Percentiles rank a stretch among this genome's conserved stretches.
These are phyloP conservation scores for Alternaria novae-zelandiae DNA, from an alignment of 2,329 filamentous ascomycete species.

Conservation along the genomic window DNA sequence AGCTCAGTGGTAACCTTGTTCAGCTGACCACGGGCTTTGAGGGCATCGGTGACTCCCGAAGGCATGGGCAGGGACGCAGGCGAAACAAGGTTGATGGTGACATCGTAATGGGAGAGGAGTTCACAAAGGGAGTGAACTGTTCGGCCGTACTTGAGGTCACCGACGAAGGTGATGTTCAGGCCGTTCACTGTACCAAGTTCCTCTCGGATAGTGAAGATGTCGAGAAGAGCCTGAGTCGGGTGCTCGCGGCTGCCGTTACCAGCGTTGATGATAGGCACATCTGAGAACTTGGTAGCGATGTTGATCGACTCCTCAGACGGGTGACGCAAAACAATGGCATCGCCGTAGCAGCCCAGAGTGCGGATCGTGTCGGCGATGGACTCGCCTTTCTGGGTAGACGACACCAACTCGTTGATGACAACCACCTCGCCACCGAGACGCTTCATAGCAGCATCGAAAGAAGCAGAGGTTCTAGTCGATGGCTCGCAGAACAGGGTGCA, in stretches of 20 bases:
- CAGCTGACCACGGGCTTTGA: slow-evolving; percentile 78
- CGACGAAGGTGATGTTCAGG: slow-evolving; percentile 93
- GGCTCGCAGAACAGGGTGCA: slow-evolving; percentile 98
- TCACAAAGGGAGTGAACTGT: slow-evolving; percentile 95
- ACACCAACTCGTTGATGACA: slow-evolving; percentile 79
- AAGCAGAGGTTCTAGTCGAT: slow-evolving; percentile 91
- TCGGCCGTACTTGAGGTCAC: slow-evolving; percentile 90
- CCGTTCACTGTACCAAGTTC: slow-evolving; percentile 95
- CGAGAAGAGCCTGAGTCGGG: slow-evolving; percentile 95
- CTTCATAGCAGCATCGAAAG: slow-evolving; percentile 98
- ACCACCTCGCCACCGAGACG: slow-evolving; percentile 89
- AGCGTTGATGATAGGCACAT: slow-evolving; percentile 94
- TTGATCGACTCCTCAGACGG: slow-evolving; percentile 82
- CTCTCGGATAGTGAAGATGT: slow-evolving; percentile 97
- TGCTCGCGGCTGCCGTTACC: slow-evolving; percentile 96
- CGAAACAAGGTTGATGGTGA: slow-evolving; percentile 88
- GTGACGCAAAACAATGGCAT: slow-evolving; percentile 95
- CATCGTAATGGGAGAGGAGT: slow-evolving; percentile 93
- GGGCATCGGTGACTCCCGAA: slow-evolving; percentile 71
- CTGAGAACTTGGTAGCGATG: slow-evolving; percentile 83
- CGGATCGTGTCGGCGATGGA: slow-evolving; percentile 90
- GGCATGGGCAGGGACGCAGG: slow-evolving; percentile 82
- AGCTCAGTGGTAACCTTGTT: slow-evolving; percentile 76
- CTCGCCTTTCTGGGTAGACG: slow-evolving; percentile 93
- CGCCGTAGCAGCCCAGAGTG: slow-evolving; percentile 91